Evolutionary conservation across 2,329 filamentous ascomycete species (phyloP).

Genomic region (Raffaelea ambrosiae): DNA sequence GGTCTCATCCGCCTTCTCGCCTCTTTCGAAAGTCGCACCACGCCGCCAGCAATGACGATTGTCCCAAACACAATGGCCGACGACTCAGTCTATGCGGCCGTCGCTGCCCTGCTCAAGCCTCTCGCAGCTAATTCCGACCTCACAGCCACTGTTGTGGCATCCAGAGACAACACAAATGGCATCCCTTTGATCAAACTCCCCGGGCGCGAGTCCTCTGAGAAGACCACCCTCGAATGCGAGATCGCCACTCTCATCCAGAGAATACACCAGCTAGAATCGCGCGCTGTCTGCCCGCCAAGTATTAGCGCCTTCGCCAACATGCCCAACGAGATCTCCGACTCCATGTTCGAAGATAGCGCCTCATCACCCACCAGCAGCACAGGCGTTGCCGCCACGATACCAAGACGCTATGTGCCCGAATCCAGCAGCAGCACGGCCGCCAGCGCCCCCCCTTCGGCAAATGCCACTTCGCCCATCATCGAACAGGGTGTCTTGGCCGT

Average conservation of each 20-base stretch:
- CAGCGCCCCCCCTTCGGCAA: conserved; percentile 11
- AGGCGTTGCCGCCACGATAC: conserved; percentile 4
- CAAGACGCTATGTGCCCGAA: not conserved
- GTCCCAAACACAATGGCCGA: conserved; percentile 18
- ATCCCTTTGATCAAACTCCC: conserved; percentile 56
- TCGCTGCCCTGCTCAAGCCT: conserved; percentile 21
- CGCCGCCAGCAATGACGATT: conserved; percentile 8
- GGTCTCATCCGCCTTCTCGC: too few relatives aligned
- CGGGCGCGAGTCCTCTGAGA: conserved; percentile 65
- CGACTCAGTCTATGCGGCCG: conserved; percentile 18
- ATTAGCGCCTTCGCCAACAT: conserved; percentile 53
- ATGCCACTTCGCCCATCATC: not conserved
- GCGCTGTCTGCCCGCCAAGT: conserved; percentile 33
- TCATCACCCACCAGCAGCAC: conserved; percentile 26
- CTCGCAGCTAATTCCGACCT: conserved; percentile 19
- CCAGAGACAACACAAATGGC: conserved; percentile 24
- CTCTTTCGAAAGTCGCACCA: too few relatives aligned
- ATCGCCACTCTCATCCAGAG: conserved; percentile 68
- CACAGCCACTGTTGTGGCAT: conserved; percentile 7
- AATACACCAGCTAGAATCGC: conserved; percentile 75
- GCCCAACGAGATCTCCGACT: conserved; percentile 65
- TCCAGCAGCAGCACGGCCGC: conserved; percentile 16
- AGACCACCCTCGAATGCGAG: conserved; percentile 73
- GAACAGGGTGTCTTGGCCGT: conserved; percentile 18
- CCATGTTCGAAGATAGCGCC: conserved; percentile 51